A percentile compares a stretch with the other conserved stretches of the same genome.
phyloP scores from a whole-genome alignment of 306 rosid species.

The Pterocarpus santalinus region DNA sequence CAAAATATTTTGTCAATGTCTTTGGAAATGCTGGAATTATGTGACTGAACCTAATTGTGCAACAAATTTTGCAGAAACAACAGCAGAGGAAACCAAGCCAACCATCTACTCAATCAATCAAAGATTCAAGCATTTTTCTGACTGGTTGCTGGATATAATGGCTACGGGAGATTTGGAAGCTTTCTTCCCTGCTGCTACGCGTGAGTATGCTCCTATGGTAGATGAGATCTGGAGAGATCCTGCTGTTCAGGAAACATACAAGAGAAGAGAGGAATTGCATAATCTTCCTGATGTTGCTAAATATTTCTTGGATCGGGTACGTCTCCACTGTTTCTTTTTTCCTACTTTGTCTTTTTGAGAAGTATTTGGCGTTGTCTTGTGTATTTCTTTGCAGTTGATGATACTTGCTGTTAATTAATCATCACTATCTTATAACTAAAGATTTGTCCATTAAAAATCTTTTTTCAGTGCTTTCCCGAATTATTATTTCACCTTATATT shows the following conservation, averaged over 20 bases:
- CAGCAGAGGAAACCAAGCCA: slow-evolving; percentile 62
- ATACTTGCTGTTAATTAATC: neutral
- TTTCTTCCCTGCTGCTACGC: slow-evolving; percentile 95
- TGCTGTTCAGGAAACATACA: slow-evolving; percentile 90
- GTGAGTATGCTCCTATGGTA: slow-evolving; percentile 93
- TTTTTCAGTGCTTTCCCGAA: slow-evolving; percentile 19
- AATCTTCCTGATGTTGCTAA: slow-evolving; percentile 89
- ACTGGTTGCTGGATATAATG: slow-evolving; percentile 92
- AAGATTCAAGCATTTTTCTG: slow-evolving; percentile 86
- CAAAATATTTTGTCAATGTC: slow-evolving; percentile 22
- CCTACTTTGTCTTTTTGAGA: slow-evolving; percentile 16
- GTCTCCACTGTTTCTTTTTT: slow-evolving; percentile 40
- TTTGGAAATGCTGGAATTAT: slow-evolving; percentile 10
- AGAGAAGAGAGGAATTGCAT: slow-evolving; percentile 83
- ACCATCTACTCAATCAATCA: slow-evolving; percentile 77
- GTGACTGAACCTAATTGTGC: slow-evolving; percentile 47
- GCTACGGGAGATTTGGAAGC: slow-evolving; percentile 91
- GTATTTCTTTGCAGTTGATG: slow-evolving; percentile 10
- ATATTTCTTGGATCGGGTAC: slow-evolving; percentile 87
- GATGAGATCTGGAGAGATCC: slow-evolving; percentile 89
- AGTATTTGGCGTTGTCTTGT: slow-evolving; percentile 35
- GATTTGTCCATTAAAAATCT: neutral
- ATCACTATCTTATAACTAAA: neutral
- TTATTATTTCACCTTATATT: slow-evolving; percentile 16
- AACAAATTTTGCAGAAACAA: slow-evolving; percentile 56